These are phyloP conservation scores for Asterophora lycoperdoides DNA, from an alignment of 768 basidiomycete species.

Conservation along the genomic window DNA sequence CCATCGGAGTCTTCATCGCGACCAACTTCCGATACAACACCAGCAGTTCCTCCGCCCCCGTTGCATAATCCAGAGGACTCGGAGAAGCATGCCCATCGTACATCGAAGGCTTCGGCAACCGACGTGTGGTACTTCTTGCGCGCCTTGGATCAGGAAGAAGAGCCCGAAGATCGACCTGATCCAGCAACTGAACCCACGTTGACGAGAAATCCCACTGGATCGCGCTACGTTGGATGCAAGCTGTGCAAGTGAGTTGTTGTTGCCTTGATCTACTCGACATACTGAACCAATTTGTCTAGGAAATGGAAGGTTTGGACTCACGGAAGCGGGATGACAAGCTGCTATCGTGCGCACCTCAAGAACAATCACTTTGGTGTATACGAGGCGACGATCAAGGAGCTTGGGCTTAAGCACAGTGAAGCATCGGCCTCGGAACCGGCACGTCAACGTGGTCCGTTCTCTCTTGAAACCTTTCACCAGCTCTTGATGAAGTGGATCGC, in stretches of 20 bases:
- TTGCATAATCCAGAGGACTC: no score
- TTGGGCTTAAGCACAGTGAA: neutral
- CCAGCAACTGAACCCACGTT: neutral
- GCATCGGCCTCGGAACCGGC: no score
- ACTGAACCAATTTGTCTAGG: neutral
- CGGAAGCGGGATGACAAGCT: conserved; percentile 2
- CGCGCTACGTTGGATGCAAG: conserved; percentile 6
- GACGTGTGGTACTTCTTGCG: conserved; percentile 8
- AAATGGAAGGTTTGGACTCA: conserved; percentile 15
- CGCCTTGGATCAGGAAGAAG: neutral
- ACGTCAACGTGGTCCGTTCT: conserved; percentile 9
- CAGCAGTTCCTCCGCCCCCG: no score
- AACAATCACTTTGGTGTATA: neutral
- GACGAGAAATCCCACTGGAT: neutral
- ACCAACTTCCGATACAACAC: no score
- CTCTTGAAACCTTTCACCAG: conserved; percentile 19
- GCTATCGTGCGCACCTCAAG: conserved; percentile 1
- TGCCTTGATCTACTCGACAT: no score
- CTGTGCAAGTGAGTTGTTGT: conserved; percentile 8
- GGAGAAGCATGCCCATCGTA: no score
- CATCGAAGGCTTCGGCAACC: neutral
- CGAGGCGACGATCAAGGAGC: neutral
- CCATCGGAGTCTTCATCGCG: no score
- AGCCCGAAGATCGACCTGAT: conserved; percentile 1
- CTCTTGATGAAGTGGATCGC: conserved; percentile 21